Percentiles rank a stretch among this genome's conserved stretches.
These are phyloP conservation scores for Galerina marginata DNA, from an alignment of 768 basidiomycete species.

Conservation along the genomic window DNA sequence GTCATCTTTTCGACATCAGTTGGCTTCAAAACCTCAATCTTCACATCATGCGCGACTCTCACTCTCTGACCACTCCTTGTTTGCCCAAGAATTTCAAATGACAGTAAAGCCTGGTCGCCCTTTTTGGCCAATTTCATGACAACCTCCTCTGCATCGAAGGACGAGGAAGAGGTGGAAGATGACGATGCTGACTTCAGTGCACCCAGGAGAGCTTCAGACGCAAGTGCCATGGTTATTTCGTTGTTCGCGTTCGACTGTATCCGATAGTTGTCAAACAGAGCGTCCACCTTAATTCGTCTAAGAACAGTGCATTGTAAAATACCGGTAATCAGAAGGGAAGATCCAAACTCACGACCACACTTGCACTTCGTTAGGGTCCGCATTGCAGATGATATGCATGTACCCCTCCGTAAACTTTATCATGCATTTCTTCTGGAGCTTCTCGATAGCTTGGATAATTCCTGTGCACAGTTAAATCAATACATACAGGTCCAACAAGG, in stretches of 20 bases:
- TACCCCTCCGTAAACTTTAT: constrained; percentile 77
- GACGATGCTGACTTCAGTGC: constrained; percentile 71
- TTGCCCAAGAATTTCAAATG: constrained; percentile 73
- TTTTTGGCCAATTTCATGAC: constrained; percentile 90
- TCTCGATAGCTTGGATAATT: constrained; percentile 82
- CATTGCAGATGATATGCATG: constrained; percentile 86
- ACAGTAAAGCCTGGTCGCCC: constrained; percentile 76
- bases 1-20: constrained; percentile 71
- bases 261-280: constrained; percentile 77
- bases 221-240: constrained; percentile 76
- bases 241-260: constrained; percentile 88
- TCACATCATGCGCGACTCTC: constrained; percentile 78
- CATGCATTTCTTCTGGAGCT: constrained; percentile 83
- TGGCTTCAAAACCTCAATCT: constrained; percentile 80
- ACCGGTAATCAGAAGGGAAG: neutral
- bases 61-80: constrained; percentile 69
- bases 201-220: constrained; percentile 74
- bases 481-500: neutral
- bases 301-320: neutral
- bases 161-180: constrained; percentile 43
- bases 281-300: constrained; percentile 68
- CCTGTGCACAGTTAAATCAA: constrained; percentile 44
- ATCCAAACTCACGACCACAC: constrained; percentile 66
- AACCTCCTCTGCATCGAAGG: constrained; percentile 66
- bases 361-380: constrained; percentile 81